phyloP scores from a whole-genome alignment of 176 grass and related monocot species.

The Zizania latifolia region DNA sequence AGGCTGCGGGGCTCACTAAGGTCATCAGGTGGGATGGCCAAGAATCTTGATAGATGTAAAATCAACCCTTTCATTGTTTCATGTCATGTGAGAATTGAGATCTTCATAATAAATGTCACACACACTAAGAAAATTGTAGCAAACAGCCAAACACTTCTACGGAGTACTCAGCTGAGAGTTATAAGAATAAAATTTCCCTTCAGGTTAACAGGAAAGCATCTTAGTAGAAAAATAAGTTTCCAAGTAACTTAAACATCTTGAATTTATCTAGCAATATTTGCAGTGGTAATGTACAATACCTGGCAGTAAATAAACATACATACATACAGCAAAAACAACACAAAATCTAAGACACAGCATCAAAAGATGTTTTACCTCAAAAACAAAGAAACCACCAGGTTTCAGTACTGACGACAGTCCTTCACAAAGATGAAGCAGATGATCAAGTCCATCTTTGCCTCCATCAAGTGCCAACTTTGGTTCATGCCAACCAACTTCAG shows the following conservation, averaged over 20 bases:
- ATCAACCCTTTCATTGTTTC: not conserved
- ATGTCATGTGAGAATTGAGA: not conserved
- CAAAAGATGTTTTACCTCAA: slow-evolving; percentile 54
- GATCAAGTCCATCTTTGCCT: slow-evolving; percentile 62
- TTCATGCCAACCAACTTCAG: slow-evolving; percentile 89
- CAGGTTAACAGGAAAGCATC: not conserved
- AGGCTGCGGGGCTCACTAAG: not conserved
- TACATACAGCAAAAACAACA: not conserved
- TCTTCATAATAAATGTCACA: not conserved
- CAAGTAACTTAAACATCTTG: not conserved
- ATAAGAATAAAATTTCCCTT: not conserved
- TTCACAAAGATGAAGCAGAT: slow-evolving; percentile 85
- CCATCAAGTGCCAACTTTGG: slow-evolving; percentile 83
- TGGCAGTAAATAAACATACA: not conserved
- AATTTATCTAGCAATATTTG: not conserved
- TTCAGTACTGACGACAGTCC: slow-evolving; percentile 51
- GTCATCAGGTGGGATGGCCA: not conserved
- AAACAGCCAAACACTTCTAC: not conserved
- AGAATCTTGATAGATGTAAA: not conserved
- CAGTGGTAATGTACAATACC: not conserved
- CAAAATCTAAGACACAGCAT: not conserved
- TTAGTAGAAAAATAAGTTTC: not conserved
- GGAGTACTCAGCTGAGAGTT: not conserved
- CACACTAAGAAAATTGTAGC: slow-evolving; percentile 10
- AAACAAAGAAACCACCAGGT: slow-evolving; percentile 90